These are phyloP conservation scores for Rhipidocladum racemiflorum DNA, from an alignment of 176 grass and related monocot genomes.

Conservation along the genomic window DNA sequence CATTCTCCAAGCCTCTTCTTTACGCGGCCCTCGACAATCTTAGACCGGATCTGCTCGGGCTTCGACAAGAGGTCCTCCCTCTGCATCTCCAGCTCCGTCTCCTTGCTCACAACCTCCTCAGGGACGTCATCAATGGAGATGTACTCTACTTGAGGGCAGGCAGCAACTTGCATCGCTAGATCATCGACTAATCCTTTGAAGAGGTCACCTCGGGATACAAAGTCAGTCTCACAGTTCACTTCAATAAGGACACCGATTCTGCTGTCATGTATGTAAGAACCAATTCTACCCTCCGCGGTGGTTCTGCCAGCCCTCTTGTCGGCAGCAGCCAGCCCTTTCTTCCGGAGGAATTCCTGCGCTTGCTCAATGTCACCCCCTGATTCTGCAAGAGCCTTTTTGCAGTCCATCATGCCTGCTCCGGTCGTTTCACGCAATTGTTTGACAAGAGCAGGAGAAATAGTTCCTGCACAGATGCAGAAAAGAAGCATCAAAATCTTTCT, in stretches of 20 bases:
- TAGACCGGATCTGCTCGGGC: constrained; percentile 80
- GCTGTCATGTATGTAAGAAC: constrained; percentile 89
- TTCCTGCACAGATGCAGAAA: constrained; percentile 59
- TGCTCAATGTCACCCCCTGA: constrained; percentile 73
- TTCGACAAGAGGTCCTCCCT: constrained; percentile 84
- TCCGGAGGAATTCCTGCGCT: constrained; percentile 85
- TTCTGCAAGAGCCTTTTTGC: constrained; percentile 93
- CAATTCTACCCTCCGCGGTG: constrained; percentile 73
- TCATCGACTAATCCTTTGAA: constrained; percentile 93
- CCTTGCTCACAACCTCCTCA: constrained; percentile 75
- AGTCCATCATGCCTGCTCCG: constrained; percentile 99
- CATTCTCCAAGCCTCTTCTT: constrained; percentile 92
- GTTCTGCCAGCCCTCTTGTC: constrained; percentile 91
- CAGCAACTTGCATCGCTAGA: constrained; percentile 94
- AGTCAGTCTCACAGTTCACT: constrained; percentile 99
- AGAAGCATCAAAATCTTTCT: constrained; percentile 40
- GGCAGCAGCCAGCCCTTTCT: constrained; percentile 88
- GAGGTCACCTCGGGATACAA: constrained; percentile 88
- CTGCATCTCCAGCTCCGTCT: constrained; percentile 93
- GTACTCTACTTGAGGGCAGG: constrained; percentile 87
- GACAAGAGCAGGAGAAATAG: constrained; percentile 78
- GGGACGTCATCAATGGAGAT: constrained; percentile 85
- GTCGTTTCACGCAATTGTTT: constrained; percentile 97
- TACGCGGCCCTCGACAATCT: constrained; percentile 93
- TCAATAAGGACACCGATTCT: constrained; percentile 89